phyloP scores from a whole-genome alignment of 2,329 filamentous ascomycete genomes.

The Teratosphaeria gauchensis region DNA sequence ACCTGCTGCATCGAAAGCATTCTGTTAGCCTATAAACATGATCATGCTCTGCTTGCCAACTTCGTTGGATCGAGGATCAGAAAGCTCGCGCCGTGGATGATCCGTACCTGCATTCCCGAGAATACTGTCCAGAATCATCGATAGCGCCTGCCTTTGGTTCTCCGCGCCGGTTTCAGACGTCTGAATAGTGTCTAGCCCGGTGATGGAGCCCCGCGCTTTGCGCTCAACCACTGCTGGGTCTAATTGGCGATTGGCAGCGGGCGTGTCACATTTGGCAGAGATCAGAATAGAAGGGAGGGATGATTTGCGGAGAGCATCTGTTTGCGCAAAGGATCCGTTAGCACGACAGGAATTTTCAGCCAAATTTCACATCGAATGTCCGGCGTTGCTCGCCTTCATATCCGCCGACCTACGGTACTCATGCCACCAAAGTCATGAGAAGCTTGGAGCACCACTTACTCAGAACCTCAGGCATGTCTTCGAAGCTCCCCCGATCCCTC shows the following conservation, averaged over 20 bases:
- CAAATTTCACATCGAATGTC: neutral
- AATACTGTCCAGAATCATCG: constrained; percentile 64
- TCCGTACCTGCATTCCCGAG: constrained; percentile 54
- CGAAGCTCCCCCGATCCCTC: constrained; percentile 64
- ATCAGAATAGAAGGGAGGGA: constrained; percentile 70
- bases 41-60: neutral
- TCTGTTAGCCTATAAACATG: neutral
- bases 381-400: neutral
- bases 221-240: constrained; percentile 59
- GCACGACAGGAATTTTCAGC: neutral
- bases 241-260: constrained; percentile 59
- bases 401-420: neutral
- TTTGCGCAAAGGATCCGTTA: constrained; percentile 9
- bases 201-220: constrained; percentile 52
- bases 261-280: constrained; percentile 81
- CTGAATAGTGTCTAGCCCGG: constrained; percentile 55
- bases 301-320: constrained; percentile 65
- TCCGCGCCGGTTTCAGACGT: constrained; percentile 62
- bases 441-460: constrained; percentile 48
- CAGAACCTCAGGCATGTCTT: constrained; percentile 63
- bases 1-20: constrained; percentile 2
- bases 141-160: constrained; percentile 65
- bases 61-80: neutral
- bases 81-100: neutral
- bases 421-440: neutral